Evolutionary conservation across 2,329 filamentous ascomycete species (phyloP).

Genomic region (Fusarium sp.): DNA sequence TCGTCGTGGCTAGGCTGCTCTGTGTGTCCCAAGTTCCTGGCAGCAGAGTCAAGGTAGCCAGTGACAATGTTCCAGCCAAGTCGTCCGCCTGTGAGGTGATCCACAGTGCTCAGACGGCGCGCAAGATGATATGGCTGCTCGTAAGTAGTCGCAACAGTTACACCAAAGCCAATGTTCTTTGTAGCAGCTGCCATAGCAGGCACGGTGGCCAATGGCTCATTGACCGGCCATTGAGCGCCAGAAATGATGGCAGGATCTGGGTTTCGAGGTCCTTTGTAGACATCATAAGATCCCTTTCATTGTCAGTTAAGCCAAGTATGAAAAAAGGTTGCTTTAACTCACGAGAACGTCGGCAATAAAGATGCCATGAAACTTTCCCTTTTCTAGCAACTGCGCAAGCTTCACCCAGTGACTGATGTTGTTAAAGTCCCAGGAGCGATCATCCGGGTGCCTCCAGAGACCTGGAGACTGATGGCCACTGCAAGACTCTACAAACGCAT

Average conservation of each 20-base stretch:
- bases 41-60: constrained; percentile 75
- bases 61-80: constrained; percentile 69
- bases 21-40: constrained; percentile 69
- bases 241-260: constrained; percentile 68
- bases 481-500: constrained; percentile 57
- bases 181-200: constrained; percentile 77
- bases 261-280: constrained; percentile 69
- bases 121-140: constrained; percentile 77
- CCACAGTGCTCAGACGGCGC: constrained; percentile 72
- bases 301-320: background rate
- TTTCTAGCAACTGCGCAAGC: constrained; percentile 51
- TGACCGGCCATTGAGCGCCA: constrained; percentile 78
- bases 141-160: constrained; percentile 76
- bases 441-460: constrained; percentile 71
- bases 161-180: constrained; percentile 74
- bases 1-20: constrained; percentile 64
- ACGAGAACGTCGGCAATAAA: constrained; percentile 72
- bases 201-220: constrained; percentile 71
- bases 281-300: constrained; percentile 70
- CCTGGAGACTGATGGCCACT: constrained; percentile 60
- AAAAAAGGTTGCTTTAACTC: background rate
- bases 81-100: constrained; percentile 74
- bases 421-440: constrained; percentile 72
- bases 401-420: constrained; percentile 70
- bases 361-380: constrained; percentile 72